Evolutionary conservation across 73 alveolate genomes (phyloP), one percentile per base, ranked within the genome.

Genomic region (Diophrys appendiculata): DNA sequence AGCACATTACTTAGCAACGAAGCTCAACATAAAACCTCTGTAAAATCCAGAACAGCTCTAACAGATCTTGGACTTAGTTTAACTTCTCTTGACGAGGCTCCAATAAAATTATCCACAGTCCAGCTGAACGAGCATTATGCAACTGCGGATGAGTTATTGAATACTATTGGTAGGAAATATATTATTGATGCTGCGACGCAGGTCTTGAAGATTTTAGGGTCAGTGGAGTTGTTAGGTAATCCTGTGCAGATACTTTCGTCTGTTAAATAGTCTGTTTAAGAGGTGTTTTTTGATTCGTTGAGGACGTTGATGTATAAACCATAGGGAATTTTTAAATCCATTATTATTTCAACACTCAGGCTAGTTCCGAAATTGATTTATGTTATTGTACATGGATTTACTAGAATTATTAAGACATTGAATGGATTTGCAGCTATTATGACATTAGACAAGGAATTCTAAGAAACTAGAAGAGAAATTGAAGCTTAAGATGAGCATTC

Each of bases 71-170:
- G 75, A 1, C 75, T 67, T 23, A 54, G 30, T 67, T 54, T 67
- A 3, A 31, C 75, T 24, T 67, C 75, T 25, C 23, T 67, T 67
- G 75, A 67, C 23, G 43, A 67, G 29, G 75, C 75, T 3, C 75
- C 75, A 26, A 67, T 67, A 3, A 67, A 67, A 18, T 24, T 67
- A 23, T 18, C 75, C 23, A 28, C 35, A 3, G 29, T 67, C 24
- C 2, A 14, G 5, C 24, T 67, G 3, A 25, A 25, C 2, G 75
- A 67, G 25, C 54, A 67, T 67, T 67, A 25, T 28, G 25, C 75
- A 3, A 67, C 75, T n/a, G 25, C 31, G 2, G 75, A 67, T 28
- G 75, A 28, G 5, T 31, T 67, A 3, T 5, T 67, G 2, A 1
- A 5, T 25, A 67, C 53, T 23, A 67, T 67, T 29, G 54, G 26